Evolutionary conservation across 2,329 filamentous ascomycete genomes (phyloP).

Genomic region (Alternaria sp.): DNA sequence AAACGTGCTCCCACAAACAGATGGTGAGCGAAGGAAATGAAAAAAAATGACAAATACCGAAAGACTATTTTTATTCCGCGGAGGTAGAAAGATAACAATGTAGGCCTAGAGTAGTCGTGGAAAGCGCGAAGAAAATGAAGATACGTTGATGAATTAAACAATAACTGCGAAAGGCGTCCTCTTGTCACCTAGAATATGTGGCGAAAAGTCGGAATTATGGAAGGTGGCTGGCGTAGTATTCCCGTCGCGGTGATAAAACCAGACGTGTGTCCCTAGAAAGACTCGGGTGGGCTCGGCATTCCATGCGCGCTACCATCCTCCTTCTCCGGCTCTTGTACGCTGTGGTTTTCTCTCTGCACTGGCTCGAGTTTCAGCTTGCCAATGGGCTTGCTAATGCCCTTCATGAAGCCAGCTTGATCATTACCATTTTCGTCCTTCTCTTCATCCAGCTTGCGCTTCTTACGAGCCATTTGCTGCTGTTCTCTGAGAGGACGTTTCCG

Average conservation of each 20-base stretch:
- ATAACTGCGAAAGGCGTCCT: slow-evolving; percentile 14
- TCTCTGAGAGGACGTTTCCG: slow-evolving; percentile 84
- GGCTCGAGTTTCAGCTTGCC: slow-evolving; percentile 59
- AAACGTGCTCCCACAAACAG: slow-evolving; percentile 15
- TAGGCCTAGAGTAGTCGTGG: slow-evolving; percentile 1
- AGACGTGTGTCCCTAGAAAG: slow-evolving; percentile 54
- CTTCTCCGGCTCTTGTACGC: slow-evolving; percentile 69
- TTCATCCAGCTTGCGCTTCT: slow-evolving; percentile 76
- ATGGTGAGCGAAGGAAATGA: slow-evolving; percentile 7
- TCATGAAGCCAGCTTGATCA: slow-evolving; percentile 41
- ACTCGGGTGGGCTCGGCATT: slow-evolving; percentile 85
- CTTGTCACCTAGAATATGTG: neutral
- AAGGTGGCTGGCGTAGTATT: neutral
- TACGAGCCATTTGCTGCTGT: slow-evolving; percentile 83
- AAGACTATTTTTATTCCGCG: neutral
- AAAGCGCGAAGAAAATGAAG: slow-evolving; percentile 10
- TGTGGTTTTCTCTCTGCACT: slow-evolving; percentile 66
- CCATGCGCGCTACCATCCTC: slow-evolving; percentile 72
- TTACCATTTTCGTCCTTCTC: slow-evolving; percentile 50
- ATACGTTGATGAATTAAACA: slow-evolving; percentile 25
- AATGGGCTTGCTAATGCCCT: slow-evolving; percentile 64
- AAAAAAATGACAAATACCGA: neutral
- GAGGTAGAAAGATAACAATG: slow-evolving; percentile 2
- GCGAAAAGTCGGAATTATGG: slow-evolving; percentile 11
- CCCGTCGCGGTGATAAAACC: neutral